phyloP scores from a whole-genome alignment of 2,329 filamentous ascomycete genomes.

The Helotiales sp. region DNA sequence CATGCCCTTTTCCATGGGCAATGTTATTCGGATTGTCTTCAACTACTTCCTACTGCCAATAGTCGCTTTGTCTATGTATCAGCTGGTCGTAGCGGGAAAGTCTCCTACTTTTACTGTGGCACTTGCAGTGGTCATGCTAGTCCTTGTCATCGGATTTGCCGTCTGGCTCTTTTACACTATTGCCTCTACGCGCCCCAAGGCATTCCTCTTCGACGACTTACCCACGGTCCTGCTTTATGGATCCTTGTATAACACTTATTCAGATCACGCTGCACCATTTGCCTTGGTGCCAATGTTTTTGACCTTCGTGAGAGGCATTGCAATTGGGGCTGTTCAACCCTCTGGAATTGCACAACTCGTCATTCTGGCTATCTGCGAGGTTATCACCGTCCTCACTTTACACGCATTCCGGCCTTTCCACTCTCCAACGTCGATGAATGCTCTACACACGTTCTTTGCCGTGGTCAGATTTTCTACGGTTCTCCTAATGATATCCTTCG shows the following conservation, averaged over 20 bases:
- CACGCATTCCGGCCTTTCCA: slow-evolving; percentile 90
- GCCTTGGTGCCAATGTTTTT: slow-evolving; percentile 84
- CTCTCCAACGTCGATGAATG: slow-evolving; percentile 93
- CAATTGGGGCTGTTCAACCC: slow-evolving; percentile 88
- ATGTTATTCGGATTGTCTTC: slow-evolving; percentile 81
- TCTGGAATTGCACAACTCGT: slow-evolving; percentile 93
- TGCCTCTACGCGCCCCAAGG: slow-evolving; percentile 75
- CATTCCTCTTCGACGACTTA: slow-evolving; percentile 89
- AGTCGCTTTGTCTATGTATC: slow-evolving; percentile 84
- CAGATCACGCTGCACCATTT: slow-evolving; percentile 87
- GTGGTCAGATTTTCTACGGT: slow-evolving; percentile 73
- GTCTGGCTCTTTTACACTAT: slow-evolving; percentile 81
- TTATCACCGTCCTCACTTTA: slow-evolving; percentile 83
- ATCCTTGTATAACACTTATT: slow-evolving; percentile 95
- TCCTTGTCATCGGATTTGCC: slow-evolving; percentile 71
- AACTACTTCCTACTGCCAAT: slow-evolving; percentile 91
- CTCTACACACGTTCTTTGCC: slow-evolving; percentile 86
- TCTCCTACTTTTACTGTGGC: slow-evolving; percentile 73
- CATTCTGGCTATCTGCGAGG: slow-evolving; percentile 89
- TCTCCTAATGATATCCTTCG: slow-evolving; percentile 78
- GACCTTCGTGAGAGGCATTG: slow-evolving; percentile 82
- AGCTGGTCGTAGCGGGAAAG: slow-evolving; percentile 72
- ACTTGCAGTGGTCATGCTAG: slow-evolving; percentile 72
- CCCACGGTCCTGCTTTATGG: slow-evolving; percentile 88
- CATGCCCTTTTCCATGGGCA: slow-evolving; percentile 79